phyloP scores from a whole-genome alignment of 306 rosid species.

The Rosa multiflora region DNA sequence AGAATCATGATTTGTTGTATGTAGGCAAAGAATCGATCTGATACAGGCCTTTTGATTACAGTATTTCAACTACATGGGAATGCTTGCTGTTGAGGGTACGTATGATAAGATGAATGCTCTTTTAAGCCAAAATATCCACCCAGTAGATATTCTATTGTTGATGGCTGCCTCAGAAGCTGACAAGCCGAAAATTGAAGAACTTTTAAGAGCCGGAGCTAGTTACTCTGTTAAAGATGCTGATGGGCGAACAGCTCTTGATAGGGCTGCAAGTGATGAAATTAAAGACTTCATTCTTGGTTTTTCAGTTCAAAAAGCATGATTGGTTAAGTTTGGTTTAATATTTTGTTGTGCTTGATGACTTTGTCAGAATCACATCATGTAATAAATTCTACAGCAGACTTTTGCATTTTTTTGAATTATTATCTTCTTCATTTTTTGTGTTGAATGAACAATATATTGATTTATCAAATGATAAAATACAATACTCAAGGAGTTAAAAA shows the following conservation, averaged over 20 bases:
- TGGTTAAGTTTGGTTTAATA: constrained; percentile 1
- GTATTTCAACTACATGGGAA: constrained; percentile 99
- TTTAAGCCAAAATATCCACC: constrained; percentile 72
- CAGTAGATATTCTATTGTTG: constrained; percentile 78
- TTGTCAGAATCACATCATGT: not conserved
- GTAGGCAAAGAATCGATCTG: not conserved
- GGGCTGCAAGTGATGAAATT: constrained; percentile 58
- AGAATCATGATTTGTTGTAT: constrained; percentile 7
- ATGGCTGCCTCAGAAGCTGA: constrained; percentile 90
- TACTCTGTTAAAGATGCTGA: constrained; percentile 62
- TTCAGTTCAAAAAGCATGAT: constrained; percentile 66
- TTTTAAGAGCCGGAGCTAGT: constrained; percentile 85
- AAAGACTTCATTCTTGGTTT: constrained; percentile 73
- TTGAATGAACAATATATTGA: no score
- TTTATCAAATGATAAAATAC: no score
- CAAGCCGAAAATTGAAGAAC: constrained; percentile 88
- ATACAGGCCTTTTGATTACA: constrained; percentile 25
- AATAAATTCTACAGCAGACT: not conserved
- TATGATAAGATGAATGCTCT: constrained; percentile 94
- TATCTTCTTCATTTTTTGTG: no score
- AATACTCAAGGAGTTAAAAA: no score
- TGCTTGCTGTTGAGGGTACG: constrained; percentile 95
- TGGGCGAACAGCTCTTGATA: constrained; percentile 77
- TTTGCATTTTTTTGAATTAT: not conserved
- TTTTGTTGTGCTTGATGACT: not conserved